Conservation (phyloP, 1,284 basidiomycete genomes). For the Pulveroboletus ridleyi region DNA sequence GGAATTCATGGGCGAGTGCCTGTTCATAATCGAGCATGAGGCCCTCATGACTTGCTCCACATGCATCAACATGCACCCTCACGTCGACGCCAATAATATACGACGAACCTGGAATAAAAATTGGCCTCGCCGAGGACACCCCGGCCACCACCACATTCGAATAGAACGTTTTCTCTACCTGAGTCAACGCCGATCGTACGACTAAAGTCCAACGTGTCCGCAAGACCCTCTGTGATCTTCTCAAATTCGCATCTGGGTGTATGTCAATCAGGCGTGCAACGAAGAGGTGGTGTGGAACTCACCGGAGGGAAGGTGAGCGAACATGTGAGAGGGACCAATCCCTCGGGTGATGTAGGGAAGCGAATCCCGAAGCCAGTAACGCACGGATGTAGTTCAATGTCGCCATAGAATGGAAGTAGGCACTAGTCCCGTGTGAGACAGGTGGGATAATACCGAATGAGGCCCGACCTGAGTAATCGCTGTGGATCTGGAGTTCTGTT, state of each 20-base stretch:
- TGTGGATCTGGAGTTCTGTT: slow-evolving; percentile 92
- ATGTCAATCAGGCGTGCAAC: slow-evolving; percentile 19
- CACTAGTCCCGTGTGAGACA: slow-evolving; percentile 51
- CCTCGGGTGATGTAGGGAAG: slow-evolving; percentile 89
- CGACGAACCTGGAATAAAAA: slow-evolving; percentile 85
- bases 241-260: slow-evolving; percentile 78
- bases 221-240: slow-evolving; percentile 82
- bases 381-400: slow-evolving; percentile 94
- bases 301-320: slow-evolving; percentile 80
- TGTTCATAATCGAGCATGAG: slow-evolving; percentile 95
- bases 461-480: slow-evolving; percentile 74
- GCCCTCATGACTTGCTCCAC: slow-evolving; percentile 81
- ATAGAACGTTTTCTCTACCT: slow-evolving; percentile 55
- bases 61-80: slow-evolving; percentile 4
- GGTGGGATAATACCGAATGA: neutral
- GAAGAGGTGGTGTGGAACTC: slow-evolving; percentile 21
- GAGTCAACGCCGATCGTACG: slow-evolving; percentile 81
- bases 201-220: slow-evolving; percentile 95
- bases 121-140: slow-evolving; percentile 91
- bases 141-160: slow-evolving; percentile 71
- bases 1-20: slow-evolving; percentile 81
- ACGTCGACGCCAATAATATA: neutral
- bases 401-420: slow-evolving; percentile 95
- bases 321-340: slow-evolving; percentile 96
- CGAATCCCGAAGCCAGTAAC: slow-evolving; percentile 91